Base-by-base conservation (phyloP, 306 rosid genomes). In the Lotus japonicus region DNA sequence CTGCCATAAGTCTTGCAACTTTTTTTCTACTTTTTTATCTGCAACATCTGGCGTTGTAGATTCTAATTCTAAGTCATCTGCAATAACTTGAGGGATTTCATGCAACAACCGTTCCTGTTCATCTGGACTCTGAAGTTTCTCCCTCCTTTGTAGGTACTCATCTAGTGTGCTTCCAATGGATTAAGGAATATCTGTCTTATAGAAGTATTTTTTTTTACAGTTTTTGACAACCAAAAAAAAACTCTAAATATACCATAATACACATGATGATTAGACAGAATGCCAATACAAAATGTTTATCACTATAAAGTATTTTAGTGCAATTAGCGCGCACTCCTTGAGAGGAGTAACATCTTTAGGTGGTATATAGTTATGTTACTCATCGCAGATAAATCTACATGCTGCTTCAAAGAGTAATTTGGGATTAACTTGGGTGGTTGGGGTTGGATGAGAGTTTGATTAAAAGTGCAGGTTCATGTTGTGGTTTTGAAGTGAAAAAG, bases 141-240 rank as follows among this genome's bases (percentile, higher is more conserved):
- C 84, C 83, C 81, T 85, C 81, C 69, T 89, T 43, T 76, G 87
- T 49, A 92, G 76, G 76, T 87, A 87, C 68, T 88, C 90, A 44
- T 50, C 80, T 66, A 89, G 81, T 77, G 90, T 92, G 79, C 74
- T 66, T 72, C 76, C 73, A 31, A 74, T 58, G 13, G 71, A 71
- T 87, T 81, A 87, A 87, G 92, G 98, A 81, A 71, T 54, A 64
- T 56, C 41, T 10, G 21, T 17, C 75, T 65, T 52, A 35, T 11
- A 64, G 28, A 67, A 62, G 44, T 26, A 38, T 11, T 51, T 53
- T 11, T 51, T 53, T 18, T 66, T 38, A 38, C 48, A 64, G 49
- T 23, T 62, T 66, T 67, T 57, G 4, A 50, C 58, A 5, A 31
- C 10, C 18, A 3, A 18, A 66, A 41, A 46, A 16, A 28, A 68